Percentiles rank a stretch among this genome's conserved stretches.
Conservation (phyloP, 2,329 filamentous ascomycete genomes). For the Colletotrichum caudatum region DNA sequence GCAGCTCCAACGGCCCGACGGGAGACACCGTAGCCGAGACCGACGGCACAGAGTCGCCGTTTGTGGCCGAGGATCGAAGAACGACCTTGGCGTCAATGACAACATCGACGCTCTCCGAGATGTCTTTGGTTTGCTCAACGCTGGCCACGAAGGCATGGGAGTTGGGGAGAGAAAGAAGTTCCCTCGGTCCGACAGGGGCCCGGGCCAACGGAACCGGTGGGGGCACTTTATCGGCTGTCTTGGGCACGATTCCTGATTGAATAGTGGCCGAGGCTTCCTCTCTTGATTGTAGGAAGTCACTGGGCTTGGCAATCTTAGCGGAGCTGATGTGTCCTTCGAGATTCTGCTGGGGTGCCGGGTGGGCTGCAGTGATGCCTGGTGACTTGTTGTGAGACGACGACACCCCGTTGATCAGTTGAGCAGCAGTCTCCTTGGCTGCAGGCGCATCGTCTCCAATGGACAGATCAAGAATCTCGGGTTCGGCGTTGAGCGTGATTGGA, state of each 20-base stretch:
- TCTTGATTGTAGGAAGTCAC: neutral
- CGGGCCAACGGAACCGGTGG: neutral
- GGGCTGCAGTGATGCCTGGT: neutral
- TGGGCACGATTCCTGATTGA: neutral
- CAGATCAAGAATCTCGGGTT: neutral
- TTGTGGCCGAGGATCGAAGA: neutral
- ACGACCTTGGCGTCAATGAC: neutral
- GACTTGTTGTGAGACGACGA: neutral
- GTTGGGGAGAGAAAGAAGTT: slow-evolving; percentile 67
- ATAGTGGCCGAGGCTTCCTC: neutral
- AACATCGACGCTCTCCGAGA: neutral
- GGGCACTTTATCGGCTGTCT: neutral
- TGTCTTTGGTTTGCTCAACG: neutral
- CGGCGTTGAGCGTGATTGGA: slow-evolving; percentile 6
- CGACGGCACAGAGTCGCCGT: neutral
- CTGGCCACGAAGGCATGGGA: slow-evolving; percentile 48
- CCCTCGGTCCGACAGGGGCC: slow-evolving; percentile 54
- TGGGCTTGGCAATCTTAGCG: slow-evolving; percentile 33
- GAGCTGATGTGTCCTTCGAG: slow-evolving; percentile 2
- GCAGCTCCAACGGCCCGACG: slow-evolving; percentile 58
- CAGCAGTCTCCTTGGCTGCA: neutral
- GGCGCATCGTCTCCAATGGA: neutral
- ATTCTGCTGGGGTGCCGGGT: neutral
- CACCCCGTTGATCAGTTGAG: slow-evolving; percentile 4
- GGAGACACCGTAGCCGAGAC: slow-evolving; percentile 44